Conservation (phyloP, 2,329 filamentous ascomycete species). For the Colletotrichum euphorbiae region DNA sequence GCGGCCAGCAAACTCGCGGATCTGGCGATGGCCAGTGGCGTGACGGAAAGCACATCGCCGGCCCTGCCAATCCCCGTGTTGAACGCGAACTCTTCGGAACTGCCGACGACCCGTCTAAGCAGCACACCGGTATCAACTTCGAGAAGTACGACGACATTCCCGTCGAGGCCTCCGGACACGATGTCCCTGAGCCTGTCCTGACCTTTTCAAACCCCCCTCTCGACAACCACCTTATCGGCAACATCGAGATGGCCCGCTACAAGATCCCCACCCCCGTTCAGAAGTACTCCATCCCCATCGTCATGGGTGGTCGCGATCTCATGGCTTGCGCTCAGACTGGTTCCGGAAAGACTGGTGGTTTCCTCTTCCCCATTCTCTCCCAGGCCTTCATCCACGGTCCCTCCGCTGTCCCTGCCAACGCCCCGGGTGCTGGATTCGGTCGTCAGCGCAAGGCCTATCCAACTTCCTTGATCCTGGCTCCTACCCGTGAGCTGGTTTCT, state of each 20-base stretch:
- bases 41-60: conserved; percentile 95
- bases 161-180: conserved; percentile 93
- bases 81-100: conserved; percentile 97
- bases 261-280: conserved; percentile 96
- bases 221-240: conserved; percentile 90
- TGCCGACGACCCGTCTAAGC: conserved; percentile 91
- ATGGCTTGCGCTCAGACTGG: conserved; percentile 99
- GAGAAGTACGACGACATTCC: conserved; percentile 99
- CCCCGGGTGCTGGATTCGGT: conserved; percentile 74
- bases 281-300: conserved; percentile 99
- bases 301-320: conserved; percentile 96
- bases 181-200: conserved; percentile 91
- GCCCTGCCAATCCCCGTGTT: conserved; percentile 85
- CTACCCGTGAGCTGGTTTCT: conserved; percentile 97
- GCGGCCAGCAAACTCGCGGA: conserved; percentile 73
- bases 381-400: conserved; percentile 94
- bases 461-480: conserved; percentile 93
- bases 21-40: conserved; percentile 97
- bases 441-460: conserved; percentile 98
- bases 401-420: conserved; percentile 72
- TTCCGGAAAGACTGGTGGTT: conserved; percentile 99
- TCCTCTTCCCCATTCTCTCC: conserved; percentile 98
- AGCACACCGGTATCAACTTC: conserved; percentile 99
- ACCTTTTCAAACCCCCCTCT: conserved; percentile 94
- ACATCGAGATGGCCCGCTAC: conserved; percentile 95